Base-by-base conservation (phyloP, 768 basidiomycete species). In the Amanita inopinata region DNA sequence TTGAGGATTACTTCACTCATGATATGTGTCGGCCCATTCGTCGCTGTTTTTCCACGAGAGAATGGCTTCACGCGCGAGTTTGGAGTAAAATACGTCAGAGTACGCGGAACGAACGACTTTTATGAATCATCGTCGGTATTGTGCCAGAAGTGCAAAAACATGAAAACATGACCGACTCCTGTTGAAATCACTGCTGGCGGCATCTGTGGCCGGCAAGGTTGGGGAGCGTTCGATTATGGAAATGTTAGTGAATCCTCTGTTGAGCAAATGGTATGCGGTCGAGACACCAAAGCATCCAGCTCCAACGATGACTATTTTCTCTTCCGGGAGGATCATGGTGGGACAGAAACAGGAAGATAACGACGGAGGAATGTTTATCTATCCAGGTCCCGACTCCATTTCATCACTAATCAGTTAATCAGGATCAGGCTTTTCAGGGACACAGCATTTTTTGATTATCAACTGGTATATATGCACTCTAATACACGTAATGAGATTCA, bases 251-350 rank as follows among this genome's bases (percentile, higher is more conserved):
- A 80, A 91, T 12, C 84, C 82, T 46, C 79, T 64, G 42, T 64
- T 57, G 37, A 93, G 66, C 39, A 94, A 76, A 56, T 88, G 78
- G 50, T 78, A 72, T 1, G 90, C 92, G 0, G 92, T 85, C 12
- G 89, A 92, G 38, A 88, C 64, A 4, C 92, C 92, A 56, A 93
- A 93, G 49, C 80, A 80, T 3, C 89, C 89, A 30, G 85, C 80
- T 19, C 89, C 89, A 32, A 89, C 66, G 47, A 92, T 80, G 40
- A 90, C 53, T 33, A 81, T 64, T 38, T 58, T 61, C 51, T 63
- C 54, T 44, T 61, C 37, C 44, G 47, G 51, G 46, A 56, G 55
- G 50, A 51, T 50, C 56, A 59, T 60, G 45, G 45, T 49, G 47
- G 34, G 10, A n/a, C 17, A 23, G 36, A 37, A 24, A 41, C 33